phyloP scores from a whole-genome alignment of 208 protist genomes.

The Giardia muris region DNA sequence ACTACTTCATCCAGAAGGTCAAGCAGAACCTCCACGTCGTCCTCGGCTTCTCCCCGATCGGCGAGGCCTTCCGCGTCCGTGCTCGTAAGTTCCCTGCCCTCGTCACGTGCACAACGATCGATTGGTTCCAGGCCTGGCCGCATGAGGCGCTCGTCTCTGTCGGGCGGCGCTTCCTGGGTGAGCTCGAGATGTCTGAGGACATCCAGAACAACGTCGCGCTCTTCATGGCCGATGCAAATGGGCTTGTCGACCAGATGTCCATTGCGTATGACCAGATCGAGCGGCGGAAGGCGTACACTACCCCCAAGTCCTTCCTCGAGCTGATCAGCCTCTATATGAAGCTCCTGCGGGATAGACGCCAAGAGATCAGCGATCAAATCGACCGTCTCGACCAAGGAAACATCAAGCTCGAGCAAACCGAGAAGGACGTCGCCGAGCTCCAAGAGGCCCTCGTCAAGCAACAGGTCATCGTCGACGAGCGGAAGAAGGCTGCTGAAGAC shows the following conservation, averaged over 20 bases:
- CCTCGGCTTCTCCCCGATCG: constrained; percentile 86
- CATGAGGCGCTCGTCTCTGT: constrained; percentile 83
- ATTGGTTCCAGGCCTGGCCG: constrained; percentile 94
- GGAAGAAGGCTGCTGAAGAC: constrained; percentile 66
- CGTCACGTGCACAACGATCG: constrained; percentile 82
- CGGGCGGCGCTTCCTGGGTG: constrained; percentile 54
- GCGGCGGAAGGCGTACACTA: constrained; percentile 87
- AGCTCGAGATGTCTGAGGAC: constrained; percentile 18
- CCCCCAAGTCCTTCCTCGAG: constrained; percentile 92
- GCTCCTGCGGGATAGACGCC: constrained; percentile 39
- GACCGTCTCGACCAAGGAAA: constrained; percentile 11
- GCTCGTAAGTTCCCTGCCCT: constrained; percentile 89
- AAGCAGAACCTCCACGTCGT: constrained; percentile 79
- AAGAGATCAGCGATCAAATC: not conserved
- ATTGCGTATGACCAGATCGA: constrained; percentile 72
- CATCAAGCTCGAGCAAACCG: constrained; percentile 45
- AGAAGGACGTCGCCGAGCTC: constrained; percentile 53
- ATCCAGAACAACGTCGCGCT: constrained; percentile 58
- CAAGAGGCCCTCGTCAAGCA: constrained; percentile 48
- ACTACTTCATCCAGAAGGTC: constrained; percentile 79
- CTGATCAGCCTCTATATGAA: constrained; percentile 85
- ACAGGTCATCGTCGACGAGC: constrained; percentile 66
- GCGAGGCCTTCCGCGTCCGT: constrained; percentile 79
- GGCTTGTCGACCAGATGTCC: constrained; percentile 67
- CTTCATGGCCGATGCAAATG: constrained; percentile 80